phyloP scores from a whole-genome alignment of 2,329 filamentous ascomycete genomes.

The Conoideocrella luteorostrata region DNA sequence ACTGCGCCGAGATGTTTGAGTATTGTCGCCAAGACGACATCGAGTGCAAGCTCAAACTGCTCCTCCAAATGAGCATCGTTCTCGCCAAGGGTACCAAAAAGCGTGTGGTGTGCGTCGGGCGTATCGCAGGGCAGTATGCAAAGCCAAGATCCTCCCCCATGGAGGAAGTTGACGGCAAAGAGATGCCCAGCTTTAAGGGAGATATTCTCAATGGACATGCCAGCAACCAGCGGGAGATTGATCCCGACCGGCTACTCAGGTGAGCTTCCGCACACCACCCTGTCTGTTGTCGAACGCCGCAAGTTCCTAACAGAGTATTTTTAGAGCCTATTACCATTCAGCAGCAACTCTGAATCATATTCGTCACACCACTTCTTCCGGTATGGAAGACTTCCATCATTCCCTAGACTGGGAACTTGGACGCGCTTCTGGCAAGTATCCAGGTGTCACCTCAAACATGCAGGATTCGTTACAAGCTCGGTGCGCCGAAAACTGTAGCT shows the following conservation, averaged over 20 bases:
- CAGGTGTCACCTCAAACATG: slow-evolving; percentile 75
- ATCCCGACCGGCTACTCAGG: slow-evolving; percentile 76
- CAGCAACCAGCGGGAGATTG: slow-evolving; percentile 66
- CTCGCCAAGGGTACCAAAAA: slow-evolving; percentile 79
- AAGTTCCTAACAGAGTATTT: too few species aligned
- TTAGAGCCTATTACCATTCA: slow-evolving; percentile 87
- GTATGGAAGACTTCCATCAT: slow-evolving; percentile 87
- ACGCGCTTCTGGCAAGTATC: slow-evolving; percentile 88
- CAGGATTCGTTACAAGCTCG: slow-evolving; percentile 91
- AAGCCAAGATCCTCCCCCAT: slow-evolving; percentile 88
- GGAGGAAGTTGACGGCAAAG: slow-evolving; percentile 71
- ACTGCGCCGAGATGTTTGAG: slow-evolving; percentile 95
- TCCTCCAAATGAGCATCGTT: slow-evolving; percentile 94
- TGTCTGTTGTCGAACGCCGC: too few species aligned
- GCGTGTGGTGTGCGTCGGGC: slow-evolving; percentile 86
- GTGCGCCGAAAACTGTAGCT: slow-evolving; percentile 82
- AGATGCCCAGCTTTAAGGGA: slow-evolving; percentile 85
- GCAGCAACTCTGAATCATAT: slow-evolving; percentile 93
- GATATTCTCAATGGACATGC: slow-evolving; percentile 92
- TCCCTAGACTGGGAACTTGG: slow-evolving; percentile 93
- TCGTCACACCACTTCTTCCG: slow-evolving; percentile 72
- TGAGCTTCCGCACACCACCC: too few species aligned
- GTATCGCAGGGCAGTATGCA: slow-evolving; percentile 96
- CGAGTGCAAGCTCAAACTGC: slow-evolving; percentile 92
- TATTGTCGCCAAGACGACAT: slow-evolving; percentile 89